These are phyloP conservation scores for Stephanocyclus meneghinianus DNA, from an alignment of 352 stramenopile species.

Conservation along the genomic window DNA sequence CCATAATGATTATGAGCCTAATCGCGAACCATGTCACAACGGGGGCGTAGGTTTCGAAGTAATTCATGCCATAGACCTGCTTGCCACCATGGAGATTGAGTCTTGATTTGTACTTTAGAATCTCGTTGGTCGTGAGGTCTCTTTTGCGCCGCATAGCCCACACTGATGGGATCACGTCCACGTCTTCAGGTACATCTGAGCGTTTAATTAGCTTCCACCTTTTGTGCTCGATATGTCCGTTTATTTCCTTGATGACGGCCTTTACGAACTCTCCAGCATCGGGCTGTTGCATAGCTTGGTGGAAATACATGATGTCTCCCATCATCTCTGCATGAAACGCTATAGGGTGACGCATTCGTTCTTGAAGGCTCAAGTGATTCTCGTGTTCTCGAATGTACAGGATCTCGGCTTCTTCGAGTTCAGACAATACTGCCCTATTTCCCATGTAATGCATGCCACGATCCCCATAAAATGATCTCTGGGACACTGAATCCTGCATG, in stretches of 20 bases:
- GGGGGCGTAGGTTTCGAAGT: constrained; percentile 48
- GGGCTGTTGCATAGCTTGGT: constrained; percentile 50
- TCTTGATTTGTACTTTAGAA: constrained; percentile 51
- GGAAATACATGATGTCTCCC: neutral
- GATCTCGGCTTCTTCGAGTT: too few species aligned
- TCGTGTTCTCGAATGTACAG: constrained; percentile 9
- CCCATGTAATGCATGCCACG: constrained; percentile 12
- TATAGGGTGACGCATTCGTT: constrained; percentile 28
- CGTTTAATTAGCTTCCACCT: constrained; percentile 7
- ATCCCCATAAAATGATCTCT: neutral
- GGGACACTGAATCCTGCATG: constrained; percentile 10
- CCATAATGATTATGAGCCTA: constrained; percentile 19
- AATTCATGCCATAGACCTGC: constrained; percentile 33
- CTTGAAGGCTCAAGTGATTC: constrained; percentile 15
- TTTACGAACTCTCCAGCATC: constrained; percentile 10
- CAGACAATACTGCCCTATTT: neutral
- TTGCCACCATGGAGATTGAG: constrained; percentile 34
- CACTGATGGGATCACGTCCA: constrained; percentile 43
- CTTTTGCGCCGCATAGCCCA: constrained; percentile 62
- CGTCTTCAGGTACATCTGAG: constrained; percentile 26
- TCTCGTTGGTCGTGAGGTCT: constrained; percentile 36
- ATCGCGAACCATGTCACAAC: constrained; percentile 52
- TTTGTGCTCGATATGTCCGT: constrained; percentile 17
- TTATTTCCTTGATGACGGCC: constrained; percentile 48
- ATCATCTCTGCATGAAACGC: neutral